Conservation (phyloP, 2,329 filamentous ascomycete genomes). For the Sporothrix globosa region DNA sequence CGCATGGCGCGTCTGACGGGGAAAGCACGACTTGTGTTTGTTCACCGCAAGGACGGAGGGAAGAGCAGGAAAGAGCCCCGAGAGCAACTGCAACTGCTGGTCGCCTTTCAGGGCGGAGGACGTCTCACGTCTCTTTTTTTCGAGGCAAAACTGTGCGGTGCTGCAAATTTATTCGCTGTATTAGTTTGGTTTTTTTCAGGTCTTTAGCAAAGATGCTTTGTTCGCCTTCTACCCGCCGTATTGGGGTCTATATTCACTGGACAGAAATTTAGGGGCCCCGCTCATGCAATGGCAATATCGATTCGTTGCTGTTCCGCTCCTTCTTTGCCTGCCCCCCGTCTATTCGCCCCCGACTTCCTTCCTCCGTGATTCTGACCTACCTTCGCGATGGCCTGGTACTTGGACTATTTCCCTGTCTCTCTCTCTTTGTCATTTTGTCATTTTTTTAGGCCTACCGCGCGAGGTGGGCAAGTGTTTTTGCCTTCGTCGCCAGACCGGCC, state of each 20-base stretch:
- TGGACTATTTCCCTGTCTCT: too few relatives aligned
- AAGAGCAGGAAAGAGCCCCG: not conserved
- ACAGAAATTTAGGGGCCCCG: slow-evolving; percentile 22
- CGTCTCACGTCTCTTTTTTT: not conserved
- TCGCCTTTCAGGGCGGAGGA: not conserved
- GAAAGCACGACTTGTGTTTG: slow-evolving; percentile 19
- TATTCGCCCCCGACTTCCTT: not conserved
- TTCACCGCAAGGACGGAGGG: not conserved
- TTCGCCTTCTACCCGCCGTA: not conserved
- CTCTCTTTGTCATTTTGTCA: not conserved
- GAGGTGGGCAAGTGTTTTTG: too few relatives aligned
- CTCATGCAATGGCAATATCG: not conserved
- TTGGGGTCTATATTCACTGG: slow-evolving; percentile 11
- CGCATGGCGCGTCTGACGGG: not conserved
- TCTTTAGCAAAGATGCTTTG: not conserved
- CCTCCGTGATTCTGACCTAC: not conserved
- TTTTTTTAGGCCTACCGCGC: not conserved
- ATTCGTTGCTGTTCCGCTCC: not conserved
- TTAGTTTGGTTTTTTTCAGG: not conserved
- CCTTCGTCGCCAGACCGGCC: too few relatives aligned
- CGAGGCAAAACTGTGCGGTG: too few relatives aligned
- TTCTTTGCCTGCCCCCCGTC: not conserved
- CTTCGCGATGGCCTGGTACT: not conserved
- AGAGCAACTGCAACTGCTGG: not conserved
- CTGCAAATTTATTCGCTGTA: slow-evolving; percentile 24